Evolutionary conservation across 2,329 filamentous ascomycete species (phyloP), one percentile per base, ranked within the genome.

Genomic region (Aspergillus chevalieri): DNA sequence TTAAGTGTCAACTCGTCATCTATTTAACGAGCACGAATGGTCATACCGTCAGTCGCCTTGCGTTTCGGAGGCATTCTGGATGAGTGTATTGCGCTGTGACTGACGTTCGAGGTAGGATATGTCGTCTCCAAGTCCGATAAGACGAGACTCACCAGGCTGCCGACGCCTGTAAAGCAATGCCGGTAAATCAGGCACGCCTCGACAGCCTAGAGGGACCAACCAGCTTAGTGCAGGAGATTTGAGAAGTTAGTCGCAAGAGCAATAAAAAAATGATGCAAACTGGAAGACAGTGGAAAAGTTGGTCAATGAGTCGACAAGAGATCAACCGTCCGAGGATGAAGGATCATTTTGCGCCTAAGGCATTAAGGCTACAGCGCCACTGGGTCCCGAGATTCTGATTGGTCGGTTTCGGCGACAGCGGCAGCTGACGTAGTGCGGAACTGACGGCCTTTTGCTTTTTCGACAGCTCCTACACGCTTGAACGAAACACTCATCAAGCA

Each of bases 21-120:
- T 47, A 46, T 47, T 43, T 45, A 43, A 57, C 52, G 46, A 63
- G 57, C 55, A 60, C 54, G 50, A 17, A 49, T 43, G 54, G 59
- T 57, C 69, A 68, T 74, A 77, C 75, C 74, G 47, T 74, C 71
- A 57, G 73, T 61, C 52, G 85, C 85, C 73, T 89, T 89, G 64
- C 85, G 79, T 73, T 89, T 89, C 15, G 78, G 75, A 55, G 85
- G 80, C 86, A 89, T 89, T 50, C 57, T 65, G 22, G 47, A 19
- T 49, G 46, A 12, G 26, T 30, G 10, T 12, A 30, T 12, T 30
- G 26, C 10, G 9, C 26, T 30, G 10, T 12, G 26, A 12, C 26
- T 30, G 10, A 4, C 9, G 9, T 30, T 12, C 26, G 26, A 5
- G 26, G 9, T 30, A 12, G 10, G 26, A 10, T 43, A 22, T 43